Conservation (phyloP, 306 rosid genomes). For the Quercus ilex region DNA sequence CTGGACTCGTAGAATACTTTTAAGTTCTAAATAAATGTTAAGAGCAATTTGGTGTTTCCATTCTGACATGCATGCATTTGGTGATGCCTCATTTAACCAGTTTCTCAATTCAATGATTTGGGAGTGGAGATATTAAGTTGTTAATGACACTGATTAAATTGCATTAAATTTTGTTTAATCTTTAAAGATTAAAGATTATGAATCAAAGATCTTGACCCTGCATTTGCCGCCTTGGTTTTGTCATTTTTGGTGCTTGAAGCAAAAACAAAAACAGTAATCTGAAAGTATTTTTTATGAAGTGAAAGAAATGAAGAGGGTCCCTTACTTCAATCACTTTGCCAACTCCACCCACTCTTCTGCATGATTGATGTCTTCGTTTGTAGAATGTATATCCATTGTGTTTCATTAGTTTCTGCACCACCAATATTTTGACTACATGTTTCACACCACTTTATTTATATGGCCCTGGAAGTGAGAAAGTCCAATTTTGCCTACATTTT, state of each 20-base stretch:
- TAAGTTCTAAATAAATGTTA: too few relatives aligned
- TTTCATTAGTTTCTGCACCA: slow-evolving; percentile 8
- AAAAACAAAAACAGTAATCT: neutral
- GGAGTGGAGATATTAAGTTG: neutral
- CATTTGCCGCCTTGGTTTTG: neutral
- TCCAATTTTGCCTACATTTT: neutral
- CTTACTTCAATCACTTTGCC: slow-evolving; percentile 20
- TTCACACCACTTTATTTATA: neutral
- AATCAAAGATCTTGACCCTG: neutral
- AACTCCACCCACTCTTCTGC: slow-evolving; percentile 16
- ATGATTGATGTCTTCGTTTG: slow-evolving; percentile 20
- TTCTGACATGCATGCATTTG: too few relatives aligned
- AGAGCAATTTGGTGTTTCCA: too few relatives aligned
- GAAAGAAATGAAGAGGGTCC: neutral
- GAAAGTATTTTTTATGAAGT: neutral
- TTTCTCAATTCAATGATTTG: neutral
- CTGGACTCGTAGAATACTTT: too few relatives aligned
- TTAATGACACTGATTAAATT: neutral
- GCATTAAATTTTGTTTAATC: neutral
- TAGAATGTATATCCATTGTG: neutral
- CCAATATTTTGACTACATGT: slow-evolving; percentile 9
- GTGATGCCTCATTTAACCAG: too few relatives aligned
- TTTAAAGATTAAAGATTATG: neutral
- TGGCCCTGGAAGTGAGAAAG: neutral
- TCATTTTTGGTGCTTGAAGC: neutral